Evolutionary conservation across 805 yeast genomes (phyloP).

Genomic region (Nakazawaea populi): DNA sequence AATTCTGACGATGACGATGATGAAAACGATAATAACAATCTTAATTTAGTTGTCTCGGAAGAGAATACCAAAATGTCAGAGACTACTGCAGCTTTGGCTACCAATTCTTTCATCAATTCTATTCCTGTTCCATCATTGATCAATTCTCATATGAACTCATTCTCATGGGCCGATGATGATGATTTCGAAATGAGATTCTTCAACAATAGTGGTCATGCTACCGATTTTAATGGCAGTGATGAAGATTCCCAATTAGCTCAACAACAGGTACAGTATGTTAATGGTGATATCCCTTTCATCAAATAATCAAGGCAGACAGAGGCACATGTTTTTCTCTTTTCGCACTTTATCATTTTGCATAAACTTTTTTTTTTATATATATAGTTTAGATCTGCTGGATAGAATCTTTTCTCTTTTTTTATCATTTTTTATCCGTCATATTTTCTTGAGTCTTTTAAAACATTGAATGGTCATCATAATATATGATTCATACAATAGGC

Average conservation of each 20-base stretch:
- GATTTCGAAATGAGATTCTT: not conserved
- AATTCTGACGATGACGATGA: not conserved
- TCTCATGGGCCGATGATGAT: constrained; percentile 10
- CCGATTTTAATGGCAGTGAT: not conserved
- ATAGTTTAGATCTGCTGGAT: not conserved
- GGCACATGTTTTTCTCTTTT: not conserved
- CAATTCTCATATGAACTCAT: constrained; percentile 1
- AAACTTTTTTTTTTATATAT: not conserved
- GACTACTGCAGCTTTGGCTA: not conserved
- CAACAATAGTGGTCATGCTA: not conserved
- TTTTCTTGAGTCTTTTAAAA: no score
- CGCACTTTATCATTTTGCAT: no score
- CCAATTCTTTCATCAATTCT: not conserved
- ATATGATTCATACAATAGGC: no score
- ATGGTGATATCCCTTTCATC: not conserved
- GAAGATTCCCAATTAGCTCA: not conserved
- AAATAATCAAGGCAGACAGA: not conserved
- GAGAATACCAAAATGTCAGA: not conserved
- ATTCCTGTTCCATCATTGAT: constrained; percentile 6
- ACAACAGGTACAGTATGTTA: constrained; percentile 1
- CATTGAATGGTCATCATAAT: no score
- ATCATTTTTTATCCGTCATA: not conserved
- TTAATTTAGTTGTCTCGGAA: not conserved
- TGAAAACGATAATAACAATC: not conserved
- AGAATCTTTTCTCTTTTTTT: not conserved